phyloP scores from a whole-genome alignment of 768 basidiomycete species.

The Hericium rajendrae region DNA sequence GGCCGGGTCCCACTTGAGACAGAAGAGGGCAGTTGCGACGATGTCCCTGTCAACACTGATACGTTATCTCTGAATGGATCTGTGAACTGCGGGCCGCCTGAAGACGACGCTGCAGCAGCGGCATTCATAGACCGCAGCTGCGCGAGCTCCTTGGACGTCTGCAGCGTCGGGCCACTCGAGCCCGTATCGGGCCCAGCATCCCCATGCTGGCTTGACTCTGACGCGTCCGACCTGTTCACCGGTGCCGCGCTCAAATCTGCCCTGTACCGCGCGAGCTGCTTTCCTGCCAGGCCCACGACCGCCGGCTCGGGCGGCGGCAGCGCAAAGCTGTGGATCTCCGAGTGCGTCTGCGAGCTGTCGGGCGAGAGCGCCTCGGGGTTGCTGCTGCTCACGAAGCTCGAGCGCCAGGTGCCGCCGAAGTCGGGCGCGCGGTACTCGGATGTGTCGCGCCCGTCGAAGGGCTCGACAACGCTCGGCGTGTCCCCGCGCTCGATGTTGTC shows the following conservation, averaged over 20 bases:
- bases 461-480: not conserved
- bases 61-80: not conserved
- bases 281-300: slow-evolving; percentile 1
- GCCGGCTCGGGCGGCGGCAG: not conserved
- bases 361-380: not conserved
- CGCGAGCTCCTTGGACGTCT: not conserved
- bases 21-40: no score
- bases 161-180: not conserved
- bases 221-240: not conserved
- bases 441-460: not conserved
- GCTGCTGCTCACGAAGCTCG: not conserved
- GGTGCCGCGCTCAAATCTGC: not conserved
- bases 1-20: not conserved
- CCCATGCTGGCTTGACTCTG: not conserved
- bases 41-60: not conserved
- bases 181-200: not conserved
- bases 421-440: not conserved
- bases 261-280: slow-evolving; percentile 5
- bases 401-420: not conserved
- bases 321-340: not conserved
- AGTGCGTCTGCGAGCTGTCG: not conserved
- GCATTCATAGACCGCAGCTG: not conserved
- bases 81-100: not conserved
- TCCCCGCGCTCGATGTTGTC: not conserved
- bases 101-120: not conserved